These are phyloP conservation scores for Sequoia sempervirens DNA, from an alignment of 75 land plant species.

Conservation along the genomic window DNA sequence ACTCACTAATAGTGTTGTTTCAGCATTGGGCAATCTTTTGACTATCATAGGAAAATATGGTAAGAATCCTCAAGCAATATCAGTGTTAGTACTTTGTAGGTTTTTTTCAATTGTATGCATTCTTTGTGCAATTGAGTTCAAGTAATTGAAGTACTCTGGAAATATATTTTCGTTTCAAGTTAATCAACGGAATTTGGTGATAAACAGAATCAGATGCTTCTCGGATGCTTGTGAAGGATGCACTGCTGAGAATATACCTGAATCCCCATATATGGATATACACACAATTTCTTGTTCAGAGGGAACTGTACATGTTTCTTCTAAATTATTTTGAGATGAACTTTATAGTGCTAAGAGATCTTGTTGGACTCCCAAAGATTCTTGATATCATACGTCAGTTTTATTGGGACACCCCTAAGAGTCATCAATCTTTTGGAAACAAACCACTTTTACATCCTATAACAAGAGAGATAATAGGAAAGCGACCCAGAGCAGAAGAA, in stretches of 20 bases:
- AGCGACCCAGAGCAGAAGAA: slow-evolving; percentile 66
- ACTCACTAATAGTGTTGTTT: slow-evolving; percentile 57
- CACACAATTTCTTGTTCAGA: slow-evolving; percentile 66
- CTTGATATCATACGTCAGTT: slow-evolving; percentile 79
- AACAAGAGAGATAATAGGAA: slow-evolving; percentile 53
- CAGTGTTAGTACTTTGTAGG: neutral
- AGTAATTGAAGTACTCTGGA: neutral
- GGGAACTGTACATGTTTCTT: slow-evolving; percentile 74
- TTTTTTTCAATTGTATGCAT: neutral
- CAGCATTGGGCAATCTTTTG: slow-evolving; percentile 66
- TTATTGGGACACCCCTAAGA: slow-evolving; percentile 77
- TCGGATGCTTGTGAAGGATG: slow-evolving; percentile 66
- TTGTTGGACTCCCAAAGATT: slow-evolving; percentile 65
- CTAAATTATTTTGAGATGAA: slow-evolving; percentile 72
- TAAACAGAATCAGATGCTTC: slow-evolving; percentile 47
- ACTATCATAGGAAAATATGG: slow-evolving; percentile 59
- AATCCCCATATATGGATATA: slow-evolving; percentile 83
- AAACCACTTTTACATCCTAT: slow-evolving; percentile 58
- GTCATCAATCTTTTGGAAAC: slow-evolving; percentile 32
- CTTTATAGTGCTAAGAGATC: slow-evolving; percentile 28
- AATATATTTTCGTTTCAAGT: neutral
- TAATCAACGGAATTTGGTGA: neutral
- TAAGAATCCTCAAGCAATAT: slow-evolving; percentile 14
- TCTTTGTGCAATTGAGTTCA: slow-evolving; percentile 1
- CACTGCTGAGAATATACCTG: slow-evolving; percentile 60